phyloP scores from a whole-genome alignment of 2,329 filamentous ascomycete species.

The Paecilomyces dactylethromorphus region DNA sequence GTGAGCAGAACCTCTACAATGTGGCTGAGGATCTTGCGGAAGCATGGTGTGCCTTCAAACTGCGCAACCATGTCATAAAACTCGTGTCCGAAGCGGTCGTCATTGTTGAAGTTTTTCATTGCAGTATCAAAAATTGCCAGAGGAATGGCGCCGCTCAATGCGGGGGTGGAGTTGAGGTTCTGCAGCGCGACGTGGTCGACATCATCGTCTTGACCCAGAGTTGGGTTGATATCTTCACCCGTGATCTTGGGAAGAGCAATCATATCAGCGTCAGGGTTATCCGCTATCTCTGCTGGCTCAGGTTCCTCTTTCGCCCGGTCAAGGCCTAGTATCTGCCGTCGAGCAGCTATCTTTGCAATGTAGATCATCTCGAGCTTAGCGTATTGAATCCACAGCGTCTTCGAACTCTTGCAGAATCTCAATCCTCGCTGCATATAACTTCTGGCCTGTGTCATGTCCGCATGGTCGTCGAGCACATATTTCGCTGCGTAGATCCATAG shows the following conservation, averaged over 20 bases:
- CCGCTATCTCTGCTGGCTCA: slow-evolving; percentile 26
- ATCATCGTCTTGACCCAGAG: slow-evolving; percentile 45
- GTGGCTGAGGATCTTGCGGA: slow-evolving; percentile 63
- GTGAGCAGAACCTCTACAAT: slow-evolving; percentile 59
- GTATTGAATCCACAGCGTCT: slow-evolving; percentile 79
- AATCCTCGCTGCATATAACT: slow-evolving; percentile 84
- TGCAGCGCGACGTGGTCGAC: slow-evolving; percentile 53
- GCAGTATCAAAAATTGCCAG: slow-evolving; percentile 85
- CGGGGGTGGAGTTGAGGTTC: slow-evolving; percentile 64
- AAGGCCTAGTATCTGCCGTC: slow-evolving; percentile 61
- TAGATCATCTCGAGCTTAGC: slow-evolving; percentile 89
- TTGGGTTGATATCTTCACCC: slow-evolving; percentile 55
- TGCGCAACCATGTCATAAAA: slow-evolving; percentile 76
- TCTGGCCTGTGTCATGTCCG: slow-evolving; percentile 80
- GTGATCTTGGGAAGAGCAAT: slow-evolving; percentile 54
- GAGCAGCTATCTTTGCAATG: slow-evolving; percentile 70
- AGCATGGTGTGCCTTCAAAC: slow-evolving; percentile 62
- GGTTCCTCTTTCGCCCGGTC: slow-evolving; percentile 41
- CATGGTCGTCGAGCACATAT: slow-evolving; percentile 67
- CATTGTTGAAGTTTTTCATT: slow-evolving; percentile 68
- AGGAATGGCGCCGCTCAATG: slow-evolving; percentile 87
- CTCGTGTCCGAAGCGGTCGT: slow-evolving; percentile 57
- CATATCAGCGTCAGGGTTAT: slow-evolving; percentile 49
- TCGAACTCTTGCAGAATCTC: slow-evolving; percentile 75
- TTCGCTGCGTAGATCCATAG: slow-evolving; percentile 83